Evolutionary conservation across 2,329 filamentous ascomycete species (phyloP).

Genomic region (Neonectria ditissima): DNA sequence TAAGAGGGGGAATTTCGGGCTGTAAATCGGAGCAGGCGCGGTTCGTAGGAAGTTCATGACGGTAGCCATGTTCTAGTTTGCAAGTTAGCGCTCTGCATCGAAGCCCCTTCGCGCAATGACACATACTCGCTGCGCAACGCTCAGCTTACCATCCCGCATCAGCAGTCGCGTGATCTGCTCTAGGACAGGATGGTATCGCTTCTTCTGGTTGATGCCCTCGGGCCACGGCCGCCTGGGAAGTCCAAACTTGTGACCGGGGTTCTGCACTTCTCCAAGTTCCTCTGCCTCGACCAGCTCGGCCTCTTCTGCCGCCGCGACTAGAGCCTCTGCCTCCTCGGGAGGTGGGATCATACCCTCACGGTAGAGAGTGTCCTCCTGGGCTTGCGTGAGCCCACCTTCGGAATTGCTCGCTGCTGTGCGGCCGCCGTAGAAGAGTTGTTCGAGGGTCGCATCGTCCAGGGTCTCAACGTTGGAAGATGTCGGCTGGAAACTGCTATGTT

Average conservation of each 20-base stretch:
- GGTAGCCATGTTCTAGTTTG: slow-evolving; percentile 79
- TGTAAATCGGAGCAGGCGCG: slow-evolving; percentile 80
- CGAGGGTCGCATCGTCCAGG: slow-evolving; percentile 52
- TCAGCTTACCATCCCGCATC: slow-evolving; percentile 92
- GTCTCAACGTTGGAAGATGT: slow-evolving; percentile 32
- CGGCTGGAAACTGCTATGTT: slow-evolving; percentile 31
- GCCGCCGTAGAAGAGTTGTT: slow-evolving; percentile 53
- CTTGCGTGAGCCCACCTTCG: slow-evolving; percentile 53
- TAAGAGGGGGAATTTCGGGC: slow-evolving; percentile 76
- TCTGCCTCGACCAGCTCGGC: slow-evolving; percentile 33
- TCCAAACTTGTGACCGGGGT: slow-evolving; percentile 80
- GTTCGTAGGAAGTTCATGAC: slow-evolving; percentile 89
- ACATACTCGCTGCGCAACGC: slow-evolving; percentile 86
- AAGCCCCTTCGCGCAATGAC: background rate
- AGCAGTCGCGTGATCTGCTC: slow-evolving; percentile 89
- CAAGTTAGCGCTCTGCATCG: slow-evolving; percentile 25
- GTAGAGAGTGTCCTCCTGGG: slow-evolving; percentile 59
- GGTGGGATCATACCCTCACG: slow-evolving; percentile 56
- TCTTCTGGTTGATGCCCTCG: slow-evolving; percentile 73
- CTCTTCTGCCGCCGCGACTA: slow-evolving; percentile 40
- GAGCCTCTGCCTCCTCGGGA: slow-evolving; percentile 48
- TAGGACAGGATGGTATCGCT: slow-evolving; percentile 87
- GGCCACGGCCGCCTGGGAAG: slow-evolving; percentile 76
- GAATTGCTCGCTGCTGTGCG: slow-evolving; percentile 45
- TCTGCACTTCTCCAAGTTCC: slow-evolving; percentile 40